These are phyloP conservation scores for Yamadazyma kanchanaburiensis DNA, from an alignment of 1,139 yeast species.

Conservation along the genomic window DNA sequence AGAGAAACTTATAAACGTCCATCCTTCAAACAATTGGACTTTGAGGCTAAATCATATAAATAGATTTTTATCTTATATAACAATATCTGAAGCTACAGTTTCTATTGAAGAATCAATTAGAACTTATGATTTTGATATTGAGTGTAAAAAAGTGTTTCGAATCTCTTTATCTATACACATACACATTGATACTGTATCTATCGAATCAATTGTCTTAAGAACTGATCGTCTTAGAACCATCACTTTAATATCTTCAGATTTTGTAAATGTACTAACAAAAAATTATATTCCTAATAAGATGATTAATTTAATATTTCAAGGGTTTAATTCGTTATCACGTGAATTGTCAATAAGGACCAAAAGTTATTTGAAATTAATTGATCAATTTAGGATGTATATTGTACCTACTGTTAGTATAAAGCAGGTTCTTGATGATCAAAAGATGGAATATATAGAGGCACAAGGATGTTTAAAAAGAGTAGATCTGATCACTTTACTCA, in stretches of 20 bases:
- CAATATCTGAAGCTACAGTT: conserved; percentile 6
- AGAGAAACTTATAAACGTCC: conserved; percentile 25
- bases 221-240: too few species aligned
- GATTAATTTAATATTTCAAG: conserved; percentile 27
- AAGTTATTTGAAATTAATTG: too few species aligned
- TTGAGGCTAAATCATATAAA: conserved; percentile 24
- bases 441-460: not conserved
- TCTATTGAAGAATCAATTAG: conserved; percentile 10
- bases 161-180: conserved; percentile 19
- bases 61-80: conserved; percentile 15
- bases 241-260: conserved; percentile 1
- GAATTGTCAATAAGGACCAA: too few species aligned
- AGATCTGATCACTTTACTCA: conserved; percentile 5
- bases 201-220: too few species aligned
- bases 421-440: not conserved
- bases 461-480: conserved; percentile 1
- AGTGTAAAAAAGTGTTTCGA: too few species aligned
- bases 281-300: conserved; percentile 26
- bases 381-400: not conserved
- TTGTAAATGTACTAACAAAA: too few species aligned
- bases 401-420: not conserved
- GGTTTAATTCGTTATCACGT: conserved; percentile 33
- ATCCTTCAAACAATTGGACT: conserved; percentile 36
- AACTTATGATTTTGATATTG: conserved; percentile 20
- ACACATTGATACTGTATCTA: conserved; percentile 15